A percentile compares a stretch with the other conserved stretches of the same genome.
phyloP scores from a whole-genome alignment of 2,329 filamentous ascomycete genomes.

The Venturiaceae sp. region DNA sequence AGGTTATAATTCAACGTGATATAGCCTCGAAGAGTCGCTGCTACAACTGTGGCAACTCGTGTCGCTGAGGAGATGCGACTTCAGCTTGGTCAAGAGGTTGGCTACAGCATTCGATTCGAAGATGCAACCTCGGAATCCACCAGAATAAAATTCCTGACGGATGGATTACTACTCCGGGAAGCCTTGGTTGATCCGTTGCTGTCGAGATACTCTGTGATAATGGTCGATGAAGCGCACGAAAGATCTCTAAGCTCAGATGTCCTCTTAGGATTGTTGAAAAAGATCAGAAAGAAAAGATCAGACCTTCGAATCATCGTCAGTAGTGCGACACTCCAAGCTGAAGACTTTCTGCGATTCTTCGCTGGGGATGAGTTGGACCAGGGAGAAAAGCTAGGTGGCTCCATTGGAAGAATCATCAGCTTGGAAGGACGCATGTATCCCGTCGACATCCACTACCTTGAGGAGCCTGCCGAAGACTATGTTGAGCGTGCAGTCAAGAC shows the following conservation, averaged over 20 bases:
- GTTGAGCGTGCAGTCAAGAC: conserved; percentile 73
- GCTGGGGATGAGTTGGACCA: conserved; percentile 28
- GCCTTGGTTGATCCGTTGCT: conserved; percentile 87
- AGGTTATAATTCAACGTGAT: conserved; percentile 2
- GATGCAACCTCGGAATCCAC: conserved; percentile 81
- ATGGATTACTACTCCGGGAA: conserved; percentile 83
- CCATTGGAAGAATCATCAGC: conserved; percentile 60
- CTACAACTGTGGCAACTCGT: conserved; percentile 76
- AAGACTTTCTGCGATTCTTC: conserved; percentile 78
- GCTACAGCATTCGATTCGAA: conserved; percentile 87
- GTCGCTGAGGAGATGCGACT: conserved; percentile 86
- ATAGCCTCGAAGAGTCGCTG: conserved; percentile 81
- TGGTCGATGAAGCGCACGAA: conserved; percentile 97
- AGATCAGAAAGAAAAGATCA: conserved; percentile 69
- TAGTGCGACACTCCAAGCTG: conserved; percentile 86
- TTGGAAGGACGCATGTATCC: conserved; percentile 83
- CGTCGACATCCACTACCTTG: conserved; percentile 76
- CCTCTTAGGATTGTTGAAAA: conserved; percentile 80
- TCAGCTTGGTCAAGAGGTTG: conserved; percentile 73
- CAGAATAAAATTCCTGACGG: conserved; percentile 89
- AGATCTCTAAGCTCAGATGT: conserved; percentile 88
- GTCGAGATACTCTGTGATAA: conserved; percentile 86
- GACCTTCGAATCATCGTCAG: conserved; percentile 85
- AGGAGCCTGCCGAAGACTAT: conserved; percentile 74
- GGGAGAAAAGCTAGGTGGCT: conserved; percentile 22